phyloP scores from a whole-genome alignment of 148 eudicot genomes.

The Simmondsia chinensis region DNA sequence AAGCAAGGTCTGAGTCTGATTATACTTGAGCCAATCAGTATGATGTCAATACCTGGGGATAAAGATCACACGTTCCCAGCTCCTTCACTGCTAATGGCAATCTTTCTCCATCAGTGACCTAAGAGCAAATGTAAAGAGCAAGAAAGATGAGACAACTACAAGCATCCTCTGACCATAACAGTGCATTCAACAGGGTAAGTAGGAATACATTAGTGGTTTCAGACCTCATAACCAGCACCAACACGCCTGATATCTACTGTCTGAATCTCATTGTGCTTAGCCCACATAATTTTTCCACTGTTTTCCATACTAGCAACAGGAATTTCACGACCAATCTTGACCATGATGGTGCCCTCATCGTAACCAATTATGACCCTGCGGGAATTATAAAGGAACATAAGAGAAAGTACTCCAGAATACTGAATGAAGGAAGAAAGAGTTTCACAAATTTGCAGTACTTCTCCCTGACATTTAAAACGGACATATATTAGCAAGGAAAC shows the following conservation, averaged over 20 bases:
- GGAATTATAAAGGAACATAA: slow-evolving; percentile 1
- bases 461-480: no score
- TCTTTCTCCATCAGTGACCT: slow-evolving; percentile 98
- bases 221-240: slow-evolving; percentile 89
- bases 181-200: neutral
- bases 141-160: neutral
- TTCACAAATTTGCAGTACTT: no score
- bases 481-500: no score
- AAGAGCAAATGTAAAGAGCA: slow-evolving; percentile 11
- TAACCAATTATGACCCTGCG: slow-evolving; percentile 77
- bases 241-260: slow-evolving; percentile 88
- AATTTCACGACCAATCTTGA: slow-evolving; percentile 87
- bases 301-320: slow-evolving; percentile 98
- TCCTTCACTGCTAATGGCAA: slow-evolving; percentile 89
- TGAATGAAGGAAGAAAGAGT: neutral
- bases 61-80: slow-evolving; percentile 96
- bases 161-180: neutral
- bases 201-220: slow-evolving; percentile 9
- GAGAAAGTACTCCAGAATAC: neutral
- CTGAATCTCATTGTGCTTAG: slow-evolving; percentile 93
- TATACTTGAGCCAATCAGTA: neutral
- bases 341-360: slow-evolving; percentile 92
- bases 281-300: slow-evolving; percentile 91
- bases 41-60: slow-evolving; percentile 80
- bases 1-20: no score